Evolutionary conservation across 1,284 basidiomycete genomes (phyloP).

Genomic region (Sparassis latifolia): DNA sequence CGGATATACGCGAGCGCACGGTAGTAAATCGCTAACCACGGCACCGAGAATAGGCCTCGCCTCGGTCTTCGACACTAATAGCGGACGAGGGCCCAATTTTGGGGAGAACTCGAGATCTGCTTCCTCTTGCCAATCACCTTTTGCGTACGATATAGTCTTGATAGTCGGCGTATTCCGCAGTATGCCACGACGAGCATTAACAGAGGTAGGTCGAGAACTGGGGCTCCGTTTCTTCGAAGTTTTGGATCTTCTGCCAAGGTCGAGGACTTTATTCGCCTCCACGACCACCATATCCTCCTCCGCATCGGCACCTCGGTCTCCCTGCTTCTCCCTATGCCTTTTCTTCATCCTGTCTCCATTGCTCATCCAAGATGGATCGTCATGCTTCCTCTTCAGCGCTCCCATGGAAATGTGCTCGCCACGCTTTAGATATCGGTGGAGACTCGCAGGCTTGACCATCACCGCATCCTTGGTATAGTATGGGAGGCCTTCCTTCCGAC

Average conservation of each 20-base stretch:
- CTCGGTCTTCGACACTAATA: slow-evolving; percentile 3
- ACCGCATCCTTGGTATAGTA: slow-evolving; percentile 10
- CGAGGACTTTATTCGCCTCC: not conserved
- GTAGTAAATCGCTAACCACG: not conserved
- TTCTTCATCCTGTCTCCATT: not conserved
- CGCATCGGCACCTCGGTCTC: not conserved
- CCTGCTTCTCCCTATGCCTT: not conserved
- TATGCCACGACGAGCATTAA: not conserved
- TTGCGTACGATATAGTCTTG: not conserved
- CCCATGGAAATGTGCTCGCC: slow-evolving; percentile 8
- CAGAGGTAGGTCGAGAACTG: not conserved
- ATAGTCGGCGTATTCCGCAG: not conserved
- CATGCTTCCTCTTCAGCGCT: slow-evolving; percentile 10
- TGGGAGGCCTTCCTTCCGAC: slow-evolving; percentile 10
- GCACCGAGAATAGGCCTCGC: slow-evolving; percentile 2
- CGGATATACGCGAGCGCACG: not conserved
- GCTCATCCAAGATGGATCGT: not conserved
- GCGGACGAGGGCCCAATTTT: slow-evolving; percentile 7
- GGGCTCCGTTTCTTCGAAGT: not conserved
- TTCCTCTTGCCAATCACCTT: slow-evolving; percentile 4
- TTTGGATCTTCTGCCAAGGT: not conserved
- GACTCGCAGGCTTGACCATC: slow-evolving; percentile 3
- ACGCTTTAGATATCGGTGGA: slow-evolving; percentile 7
- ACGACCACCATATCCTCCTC: not conserved
- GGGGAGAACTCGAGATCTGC: slow-evolving; percentile 6